A percentile compares a stretch with the other conserved stretches of the same genome.
Conservation (phyloP, 129 eudicot species). For the Escallonia herrerae region DNA sequence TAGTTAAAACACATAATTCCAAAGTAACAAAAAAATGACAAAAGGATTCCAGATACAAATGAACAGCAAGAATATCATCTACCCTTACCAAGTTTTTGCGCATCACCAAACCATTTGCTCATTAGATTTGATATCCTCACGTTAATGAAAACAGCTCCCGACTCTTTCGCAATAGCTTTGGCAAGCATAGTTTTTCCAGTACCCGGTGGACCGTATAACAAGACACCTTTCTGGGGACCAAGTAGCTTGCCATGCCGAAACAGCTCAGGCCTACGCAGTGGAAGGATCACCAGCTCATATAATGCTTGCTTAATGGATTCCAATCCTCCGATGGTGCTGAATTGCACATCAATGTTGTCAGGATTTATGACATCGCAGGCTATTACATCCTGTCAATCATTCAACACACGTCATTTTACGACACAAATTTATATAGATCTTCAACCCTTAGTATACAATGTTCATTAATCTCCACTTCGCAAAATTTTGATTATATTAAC, state of each 20-base stretch:
- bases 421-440: neutral
- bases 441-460: neutral
- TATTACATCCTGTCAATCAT: slow-evolving; percentile 59
- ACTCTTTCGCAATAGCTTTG: slow-evolving; percentile 92
- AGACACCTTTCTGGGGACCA: slow-evolving; percentile 84
- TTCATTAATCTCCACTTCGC: no score
- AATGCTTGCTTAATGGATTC: slow-evolving; percentile 66
- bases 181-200: slow-evolving; percentile 98
- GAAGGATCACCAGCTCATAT: slow-evolving; percentile 73
- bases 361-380: slow-evolving; percentile 91
- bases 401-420: slow-evolving; percentile 2
- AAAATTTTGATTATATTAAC: no score
- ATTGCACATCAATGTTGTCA: slow-evolving; percentile 72
- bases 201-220: slow-evolving; percentile 91
- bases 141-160: slow-evolving; percentile 89
- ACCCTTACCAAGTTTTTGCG: slow-evolving; percentile 74
- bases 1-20: neutral
- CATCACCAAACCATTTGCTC: slow-evolving; percentile 99
- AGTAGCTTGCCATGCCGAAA: slow-evolving; percentile 80
- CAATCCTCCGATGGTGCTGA: slow-evolving; percentile 77
- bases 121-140: slow-evolving; percentile 77
- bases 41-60: neutral
- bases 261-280: slow-evolving; percentile 79
- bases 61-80: neutral
- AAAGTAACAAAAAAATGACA: neutral